Evolutionary conservation across 108 stramenopile genomes (phyloP), one percentile per base, ranked within the genome.

Genomic region (Licmophora abbreviata): DNA sequence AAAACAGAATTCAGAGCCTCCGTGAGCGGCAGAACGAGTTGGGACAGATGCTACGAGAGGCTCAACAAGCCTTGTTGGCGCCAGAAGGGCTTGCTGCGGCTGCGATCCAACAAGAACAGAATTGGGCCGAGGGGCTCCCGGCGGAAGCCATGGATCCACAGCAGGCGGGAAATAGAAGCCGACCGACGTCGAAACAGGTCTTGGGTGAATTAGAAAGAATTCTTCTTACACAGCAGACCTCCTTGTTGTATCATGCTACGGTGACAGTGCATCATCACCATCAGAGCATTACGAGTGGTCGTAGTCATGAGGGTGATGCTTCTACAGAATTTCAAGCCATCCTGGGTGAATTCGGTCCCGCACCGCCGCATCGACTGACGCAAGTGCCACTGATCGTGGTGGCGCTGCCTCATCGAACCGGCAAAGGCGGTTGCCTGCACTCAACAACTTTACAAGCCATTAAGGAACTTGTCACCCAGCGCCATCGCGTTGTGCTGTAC

Each of bases 211-310:
- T 74, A 18, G 59, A 68, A 24, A 58, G 69, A 7, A 61, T 69
- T 37, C 25, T 47, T 8, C 17, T 73, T 43, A 14, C 47, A 32
- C 40, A 62, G 21, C 56, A 66, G 28, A 57, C 42, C 42, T 50
- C 66, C 4, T 21, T 73, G 0, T 60, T 79, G 32, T 58, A 60
- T 22, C 71, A 79, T 46, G 61, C 65, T 26, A 55, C 56, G 2
- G 11, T 66, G 1, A 20, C 31, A 42, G 22, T 61, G 24, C 12
- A 48, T 46, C 4, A 40, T 4, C 5, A 40, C 20, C 15, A 40
- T 5, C 15, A 5, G 1, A 40, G 38, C 38, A 2, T 18, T 40
- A 5, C 34, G 38, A 40, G 3, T 5, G 18, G 5, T 20, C 15
- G 38, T 5, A 2, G 3, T 5, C 15, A 4, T 20, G 1, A 40